A percentile compares a stretch with the other conserved stretches of the same genome.
These are phyloP conservation scores for Fallopia convolvulus DNA, from an alignment of 148 eudicot species.

Conservation along the genomic window DNA sequence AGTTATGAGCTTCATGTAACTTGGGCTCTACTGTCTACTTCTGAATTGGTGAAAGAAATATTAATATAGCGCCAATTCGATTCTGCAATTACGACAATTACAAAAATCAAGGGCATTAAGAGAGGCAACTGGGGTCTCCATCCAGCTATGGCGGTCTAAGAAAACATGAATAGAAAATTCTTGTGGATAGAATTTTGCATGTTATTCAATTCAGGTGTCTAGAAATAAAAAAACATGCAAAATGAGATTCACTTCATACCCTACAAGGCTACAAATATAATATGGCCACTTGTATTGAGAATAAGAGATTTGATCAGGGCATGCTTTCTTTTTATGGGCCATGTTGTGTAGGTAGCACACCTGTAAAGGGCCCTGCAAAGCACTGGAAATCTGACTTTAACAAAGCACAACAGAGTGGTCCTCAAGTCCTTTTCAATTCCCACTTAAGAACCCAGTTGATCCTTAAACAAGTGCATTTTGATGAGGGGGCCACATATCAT, in stretches of 20 bases:
- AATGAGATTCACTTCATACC: not conserved
- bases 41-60: not conserved
- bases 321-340: not conserved
- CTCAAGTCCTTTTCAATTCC: not conserved
- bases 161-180: not conserved
- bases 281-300: not conserved
- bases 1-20: not conserved
- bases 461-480: not conserved
- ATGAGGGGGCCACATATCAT: not conserved
- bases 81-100: not conserved
- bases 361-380: not conserved
- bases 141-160: not conserved
- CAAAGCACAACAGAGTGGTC: not conserved
- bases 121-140: not conserved
- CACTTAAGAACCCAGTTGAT: not conserved
- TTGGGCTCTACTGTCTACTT: not conserved
- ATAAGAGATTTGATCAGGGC: not conserved
- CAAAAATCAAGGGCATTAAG: not conserved
- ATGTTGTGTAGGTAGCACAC: not conserved
- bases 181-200: not conserved
- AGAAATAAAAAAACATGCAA: not conserved
- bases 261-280: not conserved
- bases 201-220: not conserved
- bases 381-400: not conserved
- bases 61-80: not conserved